Percentiles rank a stretch among this genome's conserved stretches.
Conservation (phyloP, 225 moss, liverwort and hornwort species). For the Pseudoscleropodium purum region DNA sequence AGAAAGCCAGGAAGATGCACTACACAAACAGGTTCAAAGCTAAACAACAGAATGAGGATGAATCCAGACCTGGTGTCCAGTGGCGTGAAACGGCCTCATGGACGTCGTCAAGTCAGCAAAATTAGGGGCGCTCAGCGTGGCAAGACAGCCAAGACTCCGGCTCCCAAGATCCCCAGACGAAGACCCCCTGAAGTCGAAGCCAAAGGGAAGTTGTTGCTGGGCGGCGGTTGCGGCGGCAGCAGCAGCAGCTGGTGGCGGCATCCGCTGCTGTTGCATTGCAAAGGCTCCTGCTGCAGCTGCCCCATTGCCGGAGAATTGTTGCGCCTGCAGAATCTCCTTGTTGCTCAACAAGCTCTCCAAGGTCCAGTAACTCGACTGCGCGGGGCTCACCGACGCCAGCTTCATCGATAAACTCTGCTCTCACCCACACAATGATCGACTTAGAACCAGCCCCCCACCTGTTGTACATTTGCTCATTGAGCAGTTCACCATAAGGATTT, state of each 20-base stretch:
- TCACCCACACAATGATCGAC: too few species aligned
- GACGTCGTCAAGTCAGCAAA: not conserved
- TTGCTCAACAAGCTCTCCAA: slow-evolving; percentile 22
- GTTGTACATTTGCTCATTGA: not conserved
- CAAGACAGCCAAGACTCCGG: not conserved
- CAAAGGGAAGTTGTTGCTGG: not conserved
- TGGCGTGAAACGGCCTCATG: not conserved
- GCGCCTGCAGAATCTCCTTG: slow-evolving; percentile 17
- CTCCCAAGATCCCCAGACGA: not conserved
- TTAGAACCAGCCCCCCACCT: not conserved
- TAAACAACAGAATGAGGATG: not conserved
- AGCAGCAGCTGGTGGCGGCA: not conserved
- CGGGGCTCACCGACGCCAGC: slow-evolving; percentile 20
- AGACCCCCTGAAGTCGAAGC: not conserved
- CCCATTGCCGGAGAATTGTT: not conserved
- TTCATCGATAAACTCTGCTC: slow-evolving; percentile 41
- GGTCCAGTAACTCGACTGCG: slow-evolving; percentile 1
- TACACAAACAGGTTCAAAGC: not conserved
- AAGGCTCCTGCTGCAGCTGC: not conserved
- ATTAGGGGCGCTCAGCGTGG: not conserved
- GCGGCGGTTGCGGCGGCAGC: not conserved
- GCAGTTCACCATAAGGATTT: not conserved
- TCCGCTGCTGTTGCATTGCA: not conserved
- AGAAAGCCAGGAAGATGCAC: not conserved
- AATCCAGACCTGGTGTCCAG: slow-evolving; percentile 4